Percentiles rank a stretch among this genome's conserved stretches.
Evolutionary conservation across 129 eudicot genomes (phyloP).

Genomic region (Oenanthe sinensis): DNA sequence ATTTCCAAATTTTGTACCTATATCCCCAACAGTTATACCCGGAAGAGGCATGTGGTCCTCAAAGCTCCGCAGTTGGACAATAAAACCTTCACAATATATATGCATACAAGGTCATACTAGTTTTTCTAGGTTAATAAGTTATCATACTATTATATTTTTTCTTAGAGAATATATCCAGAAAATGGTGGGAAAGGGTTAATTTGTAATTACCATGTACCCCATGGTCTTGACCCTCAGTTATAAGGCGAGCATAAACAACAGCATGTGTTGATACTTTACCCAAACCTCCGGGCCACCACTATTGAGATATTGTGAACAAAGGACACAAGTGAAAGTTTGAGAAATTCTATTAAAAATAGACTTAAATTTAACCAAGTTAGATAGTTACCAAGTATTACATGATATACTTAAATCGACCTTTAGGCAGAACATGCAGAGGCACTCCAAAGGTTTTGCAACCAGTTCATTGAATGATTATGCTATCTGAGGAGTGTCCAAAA

Average conservation of each 20-base stretch:
- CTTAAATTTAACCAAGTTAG: neutral
- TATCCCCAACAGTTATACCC: slow-evolving; percentile 47
- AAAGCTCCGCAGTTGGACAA: slow-evolving; percentile 92
- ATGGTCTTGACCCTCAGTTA: slow-evolving; percentile 63
- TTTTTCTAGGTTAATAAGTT: neutral
- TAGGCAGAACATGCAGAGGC: neutral
- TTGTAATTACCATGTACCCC: slow-evolving; percentile 69
- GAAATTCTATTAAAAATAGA: neutral
- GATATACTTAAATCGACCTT: neutral
- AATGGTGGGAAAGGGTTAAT: neutral
- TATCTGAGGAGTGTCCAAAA: neutral
- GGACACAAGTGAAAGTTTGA: neutral
- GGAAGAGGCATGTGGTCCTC: slow-evolving; percentile 77
- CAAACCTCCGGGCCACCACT: slow-evolving; percentile 99
- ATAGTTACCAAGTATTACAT: neutral
- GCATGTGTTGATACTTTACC: slow-evolving; percentile 94
- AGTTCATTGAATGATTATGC: neutral
- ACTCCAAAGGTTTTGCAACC: neutral
- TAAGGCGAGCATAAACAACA: slow-evolving; percentile 80
- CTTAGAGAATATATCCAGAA: neutral
- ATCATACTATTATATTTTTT: neutral
- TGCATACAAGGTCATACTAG: neutral
- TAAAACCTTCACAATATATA: slow-evolving; percentile 44
- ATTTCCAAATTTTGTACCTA: slow-evolving; percentile 94
- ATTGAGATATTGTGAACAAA: slow-evolving; percentile 15